Base-by-base conservation (phyloP, 139 green algal species). In the Tetradesmus obliquus region DNA sequence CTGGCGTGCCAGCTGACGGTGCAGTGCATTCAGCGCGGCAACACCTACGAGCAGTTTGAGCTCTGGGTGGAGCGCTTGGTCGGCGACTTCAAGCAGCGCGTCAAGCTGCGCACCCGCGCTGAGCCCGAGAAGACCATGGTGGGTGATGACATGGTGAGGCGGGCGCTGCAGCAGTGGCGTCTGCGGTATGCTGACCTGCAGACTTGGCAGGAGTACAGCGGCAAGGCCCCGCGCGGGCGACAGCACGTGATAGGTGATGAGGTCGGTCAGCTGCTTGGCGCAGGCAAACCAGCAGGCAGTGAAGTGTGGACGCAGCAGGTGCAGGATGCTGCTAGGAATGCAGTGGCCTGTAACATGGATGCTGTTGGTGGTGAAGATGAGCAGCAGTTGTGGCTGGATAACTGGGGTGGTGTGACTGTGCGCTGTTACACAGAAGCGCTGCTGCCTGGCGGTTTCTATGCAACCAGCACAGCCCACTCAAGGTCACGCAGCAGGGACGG, bases 121-220 rank as follows among this genome's bases (percentile, higher is more conserved):
- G 79, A 84, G 79, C 79, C 79, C 13, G 79, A 84, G 24, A 84
- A 84, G 79, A 58, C 79, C n/a, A 84, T 84, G n/a, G 17, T 84
- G 32, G 79, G 24, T 55, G 79, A 84, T 20, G n/a, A 84, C 79
- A 55, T 57, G 32, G 6, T 84, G 9, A 12, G 17, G 24, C n/a
- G 79, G 7, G 79, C 79, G n/a, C 32, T 84, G 32, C 79, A 55
- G n/a, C 20, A 7, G 79, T 8, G 7, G 5, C 79, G 79, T 7
- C 8, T 55, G 9, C 15, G 6, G 79, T 57, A 84, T 55, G 9
- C 6, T 24, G 60, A 13, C 10, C 60, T 72, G 60, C 79, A 84
- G 79, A 84, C 79, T 15, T 84, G 79, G 79, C n/a, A 84, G 79
- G n/a, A 84, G 24, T 55, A 84, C 24, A 84, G 5, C 55, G 79